These are phyloP conservation scores for Keithomyces neogunnii DNA, from an alignment of 2,329 filamentous ascomycete genomes.

Conservation along the genomic window DNA sequence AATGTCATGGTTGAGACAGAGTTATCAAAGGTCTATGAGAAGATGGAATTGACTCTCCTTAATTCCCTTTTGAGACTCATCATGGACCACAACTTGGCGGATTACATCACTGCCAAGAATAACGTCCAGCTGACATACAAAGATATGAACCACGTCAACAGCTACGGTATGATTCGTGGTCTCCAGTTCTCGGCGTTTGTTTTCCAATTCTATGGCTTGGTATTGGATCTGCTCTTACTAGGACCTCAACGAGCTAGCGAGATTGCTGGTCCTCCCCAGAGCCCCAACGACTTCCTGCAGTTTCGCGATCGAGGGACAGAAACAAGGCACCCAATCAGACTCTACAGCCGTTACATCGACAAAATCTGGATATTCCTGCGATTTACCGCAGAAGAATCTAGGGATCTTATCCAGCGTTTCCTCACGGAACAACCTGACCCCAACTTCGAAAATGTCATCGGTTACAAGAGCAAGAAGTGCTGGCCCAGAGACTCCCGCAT, in stretches of 20 bases:
- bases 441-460: slow-evolving; percentile 98
- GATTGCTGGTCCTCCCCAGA: slow-evolving; percentile 87
- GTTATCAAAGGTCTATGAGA: slow-evolving; percentile 98
- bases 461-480: slow-evolving; percentile 98
- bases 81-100: slow-evolving; percentile 98
- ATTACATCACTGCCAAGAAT: slow-evolving; percentile 99
- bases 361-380: slow-evolving; percentile 97
- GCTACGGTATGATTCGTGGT: slow-evolving; percentile 95
- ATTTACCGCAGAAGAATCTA: slow-evolving; percentile 87
- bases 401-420: slow-evolving; percentile 94
- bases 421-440: slow-evolving; percentile 96
- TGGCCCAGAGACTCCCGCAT: slow-evolving; percentile 97
- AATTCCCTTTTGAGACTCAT: slow-evolving; percentile 89
- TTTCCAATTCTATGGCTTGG: slow-evolving; percentile 96
- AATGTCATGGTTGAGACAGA: slow-evolving; percentile 99
- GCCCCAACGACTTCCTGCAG: slow-evolving; percentile 94
- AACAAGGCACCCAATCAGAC: slow-evolving; percentile 83
- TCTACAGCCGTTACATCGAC: slow-evolving; percentile 98
- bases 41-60: slow-evolving; percentile 92
- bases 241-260: slow-evolving; percentile 95
- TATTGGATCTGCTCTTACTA: slow-evolving; percentile 85
- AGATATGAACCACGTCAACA: slow-evolving; percentile 99
- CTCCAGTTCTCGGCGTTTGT: slow-evolving; percentile 98
- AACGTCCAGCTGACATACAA: slow-evolving; percentile 99
- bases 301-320: slow-evolving; percentile 92